Evolutionary conservation across 169 alveolate genomes (phyloP).

Genomic region (Plasmodium adleri): DNA sequence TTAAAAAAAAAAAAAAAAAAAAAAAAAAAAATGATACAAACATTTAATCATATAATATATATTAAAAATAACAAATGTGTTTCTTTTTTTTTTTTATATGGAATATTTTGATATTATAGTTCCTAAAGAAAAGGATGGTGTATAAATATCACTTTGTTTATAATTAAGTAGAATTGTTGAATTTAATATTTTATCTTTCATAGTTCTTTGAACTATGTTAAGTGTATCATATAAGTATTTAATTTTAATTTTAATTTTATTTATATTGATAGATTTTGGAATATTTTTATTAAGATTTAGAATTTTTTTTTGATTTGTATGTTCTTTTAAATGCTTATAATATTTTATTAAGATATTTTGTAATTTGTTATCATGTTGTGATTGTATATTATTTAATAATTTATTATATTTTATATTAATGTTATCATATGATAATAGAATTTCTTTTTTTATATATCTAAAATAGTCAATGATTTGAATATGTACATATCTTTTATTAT

Average conservation of each 20-base stretch:
- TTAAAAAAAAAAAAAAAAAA: background rate
- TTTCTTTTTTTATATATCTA: conserved; percentile 56
- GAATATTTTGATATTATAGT: conserved; percentile 64
- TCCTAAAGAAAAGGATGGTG: conserved; percentile 54
- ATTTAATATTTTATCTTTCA: conserved; percentile 40
- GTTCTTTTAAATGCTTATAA: conserved; percentile 7
- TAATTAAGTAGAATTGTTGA: conserved; percentile 40
- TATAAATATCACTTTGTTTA: conserved; percentile 64
- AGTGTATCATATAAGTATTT: conserved; percentile 44
- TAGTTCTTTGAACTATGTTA: conserved; percentile 73
- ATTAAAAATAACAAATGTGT: no score
- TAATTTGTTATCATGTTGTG: conserved; percentile 28
- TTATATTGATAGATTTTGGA: conserved; percentile 42
- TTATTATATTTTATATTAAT: conserved; percentile 40
- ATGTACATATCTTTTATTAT: conserved; percentile 62
- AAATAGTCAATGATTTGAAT: conserved; percentile 73
- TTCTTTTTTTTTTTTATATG: background rate
- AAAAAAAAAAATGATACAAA: background rate
- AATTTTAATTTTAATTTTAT: conserved; percentile 29
- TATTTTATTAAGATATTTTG: conserved; percentile 24
- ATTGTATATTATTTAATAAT: conserved; percentile 43
- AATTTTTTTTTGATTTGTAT: conserved; percentile 14
- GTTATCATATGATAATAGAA: conserved; percentile 18
- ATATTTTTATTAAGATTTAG: conserved; percentile 9
- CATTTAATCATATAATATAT: no score